Conservation (phyloP, 495 filamentous ascomycete genomes). For the Penicillium bovifimosum region DNA sequence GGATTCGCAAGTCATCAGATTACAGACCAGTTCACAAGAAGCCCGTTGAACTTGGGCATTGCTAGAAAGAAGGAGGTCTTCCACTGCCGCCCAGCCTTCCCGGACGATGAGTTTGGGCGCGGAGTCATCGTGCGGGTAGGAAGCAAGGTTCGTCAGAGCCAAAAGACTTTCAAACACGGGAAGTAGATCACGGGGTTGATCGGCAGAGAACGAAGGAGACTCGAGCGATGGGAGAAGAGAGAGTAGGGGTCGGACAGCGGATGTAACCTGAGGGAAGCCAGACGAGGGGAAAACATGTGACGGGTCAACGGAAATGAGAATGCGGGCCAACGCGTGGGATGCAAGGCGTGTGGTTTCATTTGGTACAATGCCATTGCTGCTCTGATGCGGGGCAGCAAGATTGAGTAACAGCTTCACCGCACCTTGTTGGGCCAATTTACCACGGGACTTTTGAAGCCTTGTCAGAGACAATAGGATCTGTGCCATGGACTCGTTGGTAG, state of each 20-base stretch:
- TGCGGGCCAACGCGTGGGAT: conserved; percentile 83
- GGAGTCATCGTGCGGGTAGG: conserved; percentile 57
- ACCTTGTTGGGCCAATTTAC: conserved; percentile 82
- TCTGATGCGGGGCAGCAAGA: conserved; percentile 54
- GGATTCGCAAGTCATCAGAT: conserved; percentile 72
- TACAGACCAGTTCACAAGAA: conserved; percentile 84
- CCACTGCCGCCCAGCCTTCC: conserved; percentile 63
- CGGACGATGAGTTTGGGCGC: conserved; percentile 67
- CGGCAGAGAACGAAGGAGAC: conserved; percentile 32
- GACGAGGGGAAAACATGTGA: conserved; percentile 75
- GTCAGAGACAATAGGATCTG: conserved; percentile 72
- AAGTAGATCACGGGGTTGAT: conserved; percentile 72
- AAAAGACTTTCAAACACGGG: conserved; percentile 85
- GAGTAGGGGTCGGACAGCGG: conserved; percentile 72
- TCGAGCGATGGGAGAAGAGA: conserved; percentile 58
- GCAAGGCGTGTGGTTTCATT: conserved; percentile 53
- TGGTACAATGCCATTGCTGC: conserved; percentile 29
- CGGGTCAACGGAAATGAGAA: conserved; percentile 86
- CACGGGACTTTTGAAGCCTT: conserved; percentile 62
- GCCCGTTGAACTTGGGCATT: conserved; percentile 77
- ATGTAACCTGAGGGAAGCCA: conserved; percentile 63
- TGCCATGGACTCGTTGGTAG: conserved; percentile 60
- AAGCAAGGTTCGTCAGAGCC: conserved; percentile 90
- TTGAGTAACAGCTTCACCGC: conserved; percentile 77
- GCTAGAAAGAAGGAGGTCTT: conserved; percentile 73